Base-by-base conservation (phyloP, 202 grass and related monocot species). In the Digitaria exilis region DNA sequence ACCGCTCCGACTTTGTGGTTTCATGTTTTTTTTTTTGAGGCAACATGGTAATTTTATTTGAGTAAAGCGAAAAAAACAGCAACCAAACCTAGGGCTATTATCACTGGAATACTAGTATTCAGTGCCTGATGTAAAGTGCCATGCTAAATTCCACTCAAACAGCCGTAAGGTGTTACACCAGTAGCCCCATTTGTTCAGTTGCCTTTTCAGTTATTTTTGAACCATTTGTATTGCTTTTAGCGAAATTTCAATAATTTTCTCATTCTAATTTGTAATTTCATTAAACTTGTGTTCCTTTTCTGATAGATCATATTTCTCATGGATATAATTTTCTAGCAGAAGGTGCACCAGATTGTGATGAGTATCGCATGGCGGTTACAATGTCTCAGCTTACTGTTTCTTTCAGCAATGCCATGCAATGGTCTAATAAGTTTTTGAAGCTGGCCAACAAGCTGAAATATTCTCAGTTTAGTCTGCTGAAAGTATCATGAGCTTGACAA, bases 311-410 rank as follows among this genome's bases (percentile, higher is more conserved):
- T 51, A 78, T 73, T 70, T 56, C 1, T 73, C 17, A 79, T 39
- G 58, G 80, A 66, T 58, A 4, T 64, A 63, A 70, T 55, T 31
- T 78, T 43, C 43, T 71, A 41, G 46, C 37, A 66, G 29, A 79
- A 73, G 24, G 18, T 31, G 45, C 55, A 73, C 41, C 34, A 31
- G 46, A 45, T 10, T 44, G 18, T 32, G 13, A 43, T 57, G 69
- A 58, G 17, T 80, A 58, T 16, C 22, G 30, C 52, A 37, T 37
- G 6, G 39, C 52, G 84, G 57, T 57, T 72, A 32, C 69, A 9
- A 60, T 52, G 17, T 46, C 39, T 58, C 48, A 69, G 72, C 21
- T 69, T 49, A 1, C 59, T 79, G 51, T 79, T 49, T 73, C 48
- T 59, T 79, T 66, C 17, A 16, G 75, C 5, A 21, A 78, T 28